phyloP scores from a whole-genome alignment of 2,329 filamentous ascomycete species.

The Pezicula carpinea region DNA sequence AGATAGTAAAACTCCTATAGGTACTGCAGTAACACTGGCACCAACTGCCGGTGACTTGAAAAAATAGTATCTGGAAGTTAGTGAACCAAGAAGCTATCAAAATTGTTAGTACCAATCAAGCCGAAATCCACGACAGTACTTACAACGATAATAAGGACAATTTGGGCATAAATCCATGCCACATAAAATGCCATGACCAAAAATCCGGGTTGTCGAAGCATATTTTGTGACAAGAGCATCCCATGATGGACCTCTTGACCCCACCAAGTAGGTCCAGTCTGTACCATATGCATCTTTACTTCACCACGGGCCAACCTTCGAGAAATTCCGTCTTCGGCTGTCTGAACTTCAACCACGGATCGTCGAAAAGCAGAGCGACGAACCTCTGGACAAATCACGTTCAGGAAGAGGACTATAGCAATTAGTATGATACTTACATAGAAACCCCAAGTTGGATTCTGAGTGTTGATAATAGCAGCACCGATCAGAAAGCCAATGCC shows the following conservation, averaged over 20 bases:
- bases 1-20: constrained; percentile 64
- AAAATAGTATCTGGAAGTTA: constrained; percentile 65
- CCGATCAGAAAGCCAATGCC: constrained; percentile 69
- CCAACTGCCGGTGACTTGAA: constrained; percentile 63
- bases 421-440: constrained; percentile 68
- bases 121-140: constrained; percentile 20
- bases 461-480: constrained; percentile 59
- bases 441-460: constrained; percentile 69
- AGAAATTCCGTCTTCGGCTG: constrained; percentile 42
- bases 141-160: constrained; percentile 68
- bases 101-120: constrained; percentile 12
- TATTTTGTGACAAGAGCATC: constrained; percentile 58
- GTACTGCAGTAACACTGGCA: constrained; percentile 59
- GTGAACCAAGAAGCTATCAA: constrained; percentile 56
- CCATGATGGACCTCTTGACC: constrained; percentile 72
- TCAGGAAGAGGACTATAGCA: constrained; percentile 60
- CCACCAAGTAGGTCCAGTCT: constrained; percentile 72
- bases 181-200: constrained; percentile 67
- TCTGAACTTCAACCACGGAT: constrained; percentile 61
- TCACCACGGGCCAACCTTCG: constrained; percentile 65
- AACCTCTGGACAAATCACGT: constrained; percentile 68
- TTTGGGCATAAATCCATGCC: constrained; percentile 74
- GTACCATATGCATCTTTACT: constrained; percentile 69
- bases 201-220: constrained; percentile 72
- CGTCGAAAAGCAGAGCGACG: constrained; percentile 63